Base-by-base conservation (phyloP, 2,329 filamentous ascomycete species). In the Chalaropsis ovoidea region DNA sequence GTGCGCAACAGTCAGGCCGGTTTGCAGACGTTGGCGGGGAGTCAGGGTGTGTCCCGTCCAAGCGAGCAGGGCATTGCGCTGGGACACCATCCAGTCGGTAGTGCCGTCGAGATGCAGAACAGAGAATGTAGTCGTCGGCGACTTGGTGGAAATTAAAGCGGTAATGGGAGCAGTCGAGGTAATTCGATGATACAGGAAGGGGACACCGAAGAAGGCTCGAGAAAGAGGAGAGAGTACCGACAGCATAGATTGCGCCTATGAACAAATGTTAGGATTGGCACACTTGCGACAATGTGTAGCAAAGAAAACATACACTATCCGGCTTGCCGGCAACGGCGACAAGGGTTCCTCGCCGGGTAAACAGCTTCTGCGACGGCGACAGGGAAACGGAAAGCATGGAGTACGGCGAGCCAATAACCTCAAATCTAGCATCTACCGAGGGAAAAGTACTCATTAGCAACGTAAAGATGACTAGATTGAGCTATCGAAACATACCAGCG, bases 351-450 rank as follows among this genome's bases (percentile, higher is more conserved):
- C 91, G 86, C 70, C 93, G 84, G 24, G 94, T 96, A 76, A 94
- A 96, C 62, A 99, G 85, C 71, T 89, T 88, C 75, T 97, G 93
- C 41, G 93, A 97, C 52, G 94, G 89, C 43, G 94, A 95, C 63
- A 99, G 83, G 7, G 88, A 90, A 69, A 96, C 92, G 24, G 93
- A 96, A 70, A 99, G 86, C 69, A 99, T 85, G 65, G 94, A 97
- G 76, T 94, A 94, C 1, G 93, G 91, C 27, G 89, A 84, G 68
- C 94, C 94, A 69, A 99, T 80, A 61, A 97, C 90, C 76, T 97
- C 90, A 75, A 99, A 99, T 67, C 86, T 86, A 65, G 94, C 94
- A 82, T 97, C 94, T 96, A 70, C 7, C 22, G 1, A 42, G 31
- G 11, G 41, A 58, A 24, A 47, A 41, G 19, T 42, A 13, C 24